Evolutionary conservation across 371 early-diverging fungal genomes (phyloP), one percentile per base, ranked within the genome.

Genomic region (Mucor lusitanicus): DNA sequence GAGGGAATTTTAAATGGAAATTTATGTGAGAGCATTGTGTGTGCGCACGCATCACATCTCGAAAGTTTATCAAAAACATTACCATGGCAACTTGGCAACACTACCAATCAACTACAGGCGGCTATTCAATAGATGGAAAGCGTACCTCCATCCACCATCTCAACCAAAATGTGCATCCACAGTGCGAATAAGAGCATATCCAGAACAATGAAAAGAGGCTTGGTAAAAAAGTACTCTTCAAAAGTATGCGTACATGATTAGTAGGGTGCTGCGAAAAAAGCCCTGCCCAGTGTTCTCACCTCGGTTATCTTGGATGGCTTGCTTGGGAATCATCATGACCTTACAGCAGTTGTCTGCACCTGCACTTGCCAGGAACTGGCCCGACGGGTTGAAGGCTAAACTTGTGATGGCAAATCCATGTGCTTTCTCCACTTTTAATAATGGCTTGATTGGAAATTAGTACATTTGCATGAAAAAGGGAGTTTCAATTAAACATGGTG

Each of bases 361-460:
- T 6, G 54, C 60, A 32, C 83, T 85, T 19, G 80, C 87, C 23
- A 91, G 48, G 35, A 74, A 86, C 21, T 63, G 69, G 19, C 90
- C 90, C 21, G 83, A 78, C 5, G 50, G 19, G 59, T 73, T 82
- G 56, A 90, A 88, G n/a, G 73, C 81, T 56, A 91, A 70, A 23
- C 69, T 74, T 0, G 89, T 89, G 13, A 91, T 77, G 64, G 89
- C 87, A 72, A 88, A 80, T 9, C 65, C 69, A 65, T 89, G 89
- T 53, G 32, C 64, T 28, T 56, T 59, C 8, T 55, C 23, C 17
- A 65, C 39, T 39, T 42, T 63, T 32, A 50, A 60, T n/a, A 66
- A 33, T 27, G 64, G 59, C 58, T 59, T 40, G 6, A 30, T 30
- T 33, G 15, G 2, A 21, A 30, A 12, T 55, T 40, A 25, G 12